Base-by-base conservation (phyloP, 768 basidiomycete species). In the Podaxis sp. region DNA sequence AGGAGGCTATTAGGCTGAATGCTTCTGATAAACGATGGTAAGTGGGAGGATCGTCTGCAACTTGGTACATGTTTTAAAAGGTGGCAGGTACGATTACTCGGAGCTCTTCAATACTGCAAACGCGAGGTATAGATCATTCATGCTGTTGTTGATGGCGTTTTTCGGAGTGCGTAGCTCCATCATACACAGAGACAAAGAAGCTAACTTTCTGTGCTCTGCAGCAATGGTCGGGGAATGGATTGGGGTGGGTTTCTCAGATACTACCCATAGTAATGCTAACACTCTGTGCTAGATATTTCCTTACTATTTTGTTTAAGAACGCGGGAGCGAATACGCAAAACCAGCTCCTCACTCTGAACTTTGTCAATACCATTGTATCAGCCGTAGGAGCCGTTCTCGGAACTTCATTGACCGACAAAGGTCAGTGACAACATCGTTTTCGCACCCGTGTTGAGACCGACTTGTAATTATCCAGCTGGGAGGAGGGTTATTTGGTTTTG, bases 11-110 rank as follows among this genome's bases (percentile, higher is more conserved):
- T 55, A 71, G 74, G 44, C 63, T 78, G 5, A 77, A 82, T 64
- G 84, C 79, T 13, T 79, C 82, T 13, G 82, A 84, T 67, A 85
- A 85, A 67, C 73, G 80, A 52, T 85, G 83, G 83, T 80, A 68
- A 66, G 79, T 62, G 18, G 21, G 38, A 14, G 9, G 18, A 38
- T n/a, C 13, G 25, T 27, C 27, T 56, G 16, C 52, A 2, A 6
- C 28, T 37, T 35, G 28, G 32, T 32, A 11, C 23, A 23, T 14
- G 25, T 11, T 10, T 14, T 27, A 21, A 48, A 13, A 13, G 47
- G 18, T 50, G 42, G 10, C 50, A 78, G 77, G 77, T 80, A 78
- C 76, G 77, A 85, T 68, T 85, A 82, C 67, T 76, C 75, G 3
- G 81, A 75, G 42, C 74, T 83, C 35, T 75, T 82, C 68, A 76